Evolutionary conservation across 148 eudicot species (phyloP).

Genomic region (Rhododendron ferrugineum): DNA sequence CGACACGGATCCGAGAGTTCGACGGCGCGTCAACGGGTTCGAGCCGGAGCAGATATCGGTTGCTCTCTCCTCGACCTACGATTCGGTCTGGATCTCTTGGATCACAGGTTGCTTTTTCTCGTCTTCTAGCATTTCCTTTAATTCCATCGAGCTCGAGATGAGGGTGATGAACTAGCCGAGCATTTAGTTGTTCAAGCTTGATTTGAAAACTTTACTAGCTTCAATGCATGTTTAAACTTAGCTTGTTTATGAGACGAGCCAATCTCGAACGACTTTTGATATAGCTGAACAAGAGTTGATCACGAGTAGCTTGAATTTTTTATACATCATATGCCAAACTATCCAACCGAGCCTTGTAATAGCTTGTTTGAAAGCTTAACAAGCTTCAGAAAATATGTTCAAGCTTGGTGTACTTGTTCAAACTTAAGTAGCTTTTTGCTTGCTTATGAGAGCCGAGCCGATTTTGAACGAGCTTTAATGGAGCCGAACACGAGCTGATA

Average conservation of each 20-base stretch:
- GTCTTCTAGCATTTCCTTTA: not conserved
- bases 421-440: not conserved
- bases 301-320: too few species aligned
- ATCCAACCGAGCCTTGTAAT: too few species aligned
- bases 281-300: too few species aligned
- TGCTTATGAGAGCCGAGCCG: not conserved
- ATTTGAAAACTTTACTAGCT: not conserved
- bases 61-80: constrained; percentile 59
- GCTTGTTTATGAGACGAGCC: not conserved
- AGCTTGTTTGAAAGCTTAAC: too few species aligned
- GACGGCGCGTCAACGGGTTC: constrained; percentile 51
- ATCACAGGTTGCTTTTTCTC: constrained; percentile 54
- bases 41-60: constrained; percentile 86
- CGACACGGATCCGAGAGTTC: constrained; percentile 69
- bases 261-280: too few species aligned
- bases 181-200: not conserved
- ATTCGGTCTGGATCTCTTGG: constrained; percentile 97
- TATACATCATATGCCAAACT: too few species aligned
- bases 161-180: not conserved
- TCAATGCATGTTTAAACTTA: too few species aligned
- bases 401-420: too few species aligned
- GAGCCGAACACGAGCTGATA: not conserved
- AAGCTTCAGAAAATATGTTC: not conserved
- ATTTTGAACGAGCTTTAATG: not conserved
- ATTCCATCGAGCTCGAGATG: not conserved